Percentiles rank a stretch among this genome's conserved stretches.
phyloP scores from a whole-genome alignment of 495 filamentous ascomycete genomes.

The Extremus antarcticus region DNA sequence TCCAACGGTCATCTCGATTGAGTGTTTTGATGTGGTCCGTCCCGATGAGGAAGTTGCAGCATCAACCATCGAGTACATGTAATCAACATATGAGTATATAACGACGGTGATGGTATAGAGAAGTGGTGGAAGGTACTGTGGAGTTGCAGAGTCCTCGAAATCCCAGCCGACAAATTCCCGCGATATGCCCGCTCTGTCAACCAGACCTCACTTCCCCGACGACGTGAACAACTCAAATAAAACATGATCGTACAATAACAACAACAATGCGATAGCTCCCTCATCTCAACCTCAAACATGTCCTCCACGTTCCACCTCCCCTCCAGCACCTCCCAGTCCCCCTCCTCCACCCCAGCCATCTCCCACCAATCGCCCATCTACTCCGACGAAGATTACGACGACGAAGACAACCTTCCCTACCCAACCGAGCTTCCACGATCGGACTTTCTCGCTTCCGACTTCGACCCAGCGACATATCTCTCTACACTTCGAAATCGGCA shows the following conservation, averaged over 20 bases:
- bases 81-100: too few relatives aligned
- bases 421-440: conserved; percentile 66
- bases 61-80: too few relatives aligned
- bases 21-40: too few relatives aligned
- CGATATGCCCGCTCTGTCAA: not conserved
- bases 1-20: too few relatives aligned
- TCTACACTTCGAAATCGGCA: conserved; percentile 74
- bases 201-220: not conserved
- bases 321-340: conserved; percentile 3
- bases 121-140: too few relatives aligned
- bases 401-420: conserved; percentile 65
- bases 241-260: too few relatives aligned
- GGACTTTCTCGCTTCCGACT: conserved; percentile 67
- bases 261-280: too few relatives aligned
- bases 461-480: conserved; percentile 73
- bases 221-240: too few relatives aligned
- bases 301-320: conserved; percentile 2
- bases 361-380: conserved; percentile 8
- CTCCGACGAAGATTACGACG: conserved; percentile 43
- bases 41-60: too few relatives aligned
- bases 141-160: too few relatives aligned
- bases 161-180: not conserved
- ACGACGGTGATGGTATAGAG: too few relatives aligned
- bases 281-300: not conserved
- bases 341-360: conserved; percentile 6